Evolutionary conservation across 768 basidiomycete species (phyloP), one percentile per base, ranked within the genome.

Genomic region (Daedalea quercina): DNA sequence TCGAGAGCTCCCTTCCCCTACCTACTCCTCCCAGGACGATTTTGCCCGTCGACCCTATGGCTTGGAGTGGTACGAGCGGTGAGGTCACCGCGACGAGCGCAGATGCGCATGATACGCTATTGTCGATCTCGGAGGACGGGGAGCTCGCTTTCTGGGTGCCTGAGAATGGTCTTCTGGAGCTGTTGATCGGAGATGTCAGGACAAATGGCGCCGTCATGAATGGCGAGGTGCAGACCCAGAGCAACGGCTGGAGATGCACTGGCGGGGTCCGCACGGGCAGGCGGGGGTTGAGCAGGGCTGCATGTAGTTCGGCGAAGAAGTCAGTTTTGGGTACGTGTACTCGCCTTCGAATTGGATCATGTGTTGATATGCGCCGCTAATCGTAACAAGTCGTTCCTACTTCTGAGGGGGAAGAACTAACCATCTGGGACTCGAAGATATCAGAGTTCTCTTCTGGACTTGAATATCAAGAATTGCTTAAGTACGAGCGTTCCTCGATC

Each of bases 361-460:
- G 17, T 4, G 28, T 11, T 31, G 6, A 31, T 31, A 11, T 11
- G 6, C 41, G 46, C 20, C 45, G 2, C 23, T 53, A 15, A 19
- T 15, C 7, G 4, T 20, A 12, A 46, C 23, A 50, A 93, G 90
- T 92, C 55, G 81, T 85, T 13, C 71, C 76, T 3, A 65, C 70
- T 15, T 60, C 73, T 0, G 77, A 80, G 19, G 86, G 85, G 0
- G 77, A 88, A 54, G 91, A 94, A 63, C 68, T 97, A 44, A 93
- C 92, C 0, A 92, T 98, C 17, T 98, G 95, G 95, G 93, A 97
- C 67, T 96, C 94, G 0, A 87, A 87, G 48, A 89, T 90, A 67
- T 94, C 90, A 17, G 90, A 95, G 67, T 97, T 97, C 67, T 84
- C 91, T 8, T 86, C 88, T 3, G 94, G 94, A 2, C 72, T 94